These are phyloP conservation scores for Alternaria postmessia DNA, from an alignment of 2,329 filamentous ascomycete genomes.

Conservation along the genomic window DNA sequence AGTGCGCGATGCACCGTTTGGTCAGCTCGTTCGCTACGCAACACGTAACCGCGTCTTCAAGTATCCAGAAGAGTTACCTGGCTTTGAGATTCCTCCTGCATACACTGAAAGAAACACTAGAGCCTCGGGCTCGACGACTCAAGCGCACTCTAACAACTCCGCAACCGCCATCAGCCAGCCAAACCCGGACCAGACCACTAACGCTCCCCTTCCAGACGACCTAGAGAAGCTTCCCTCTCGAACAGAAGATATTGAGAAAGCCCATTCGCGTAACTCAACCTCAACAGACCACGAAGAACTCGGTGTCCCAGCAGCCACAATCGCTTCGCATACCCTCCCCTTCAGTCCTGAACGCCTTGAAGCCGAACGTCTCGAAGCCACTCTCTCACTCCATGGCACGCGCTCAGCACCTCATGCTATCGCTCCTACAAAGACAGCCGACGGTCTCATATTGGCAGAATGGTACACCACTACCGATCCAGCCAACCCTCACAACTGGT, in stretches of 20 bases:
- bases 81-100: slow-evolving; percentile 60
- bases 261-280: background rate
- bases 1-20: slow-evolving; percentile 66
- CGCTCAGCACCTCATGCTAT: slow-evolving; percentile 46
- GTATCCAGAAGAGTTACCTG: slow-evolving; percentile 67
- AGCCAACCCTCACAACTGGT: slow-evolving; percentile 54
- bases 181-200: background rate
- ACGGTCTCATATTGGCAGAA: slow-evolving; percentile 53
- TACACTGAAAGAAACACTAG: slow-evolving; percentile 36
- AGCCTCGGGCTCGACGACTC: background rate
- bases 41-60: slow-evolving; percentile 62
- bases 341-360: background rate
- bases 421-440: slow-evolving; percentile 43
- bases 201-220: background rate
- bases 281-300: background rate
- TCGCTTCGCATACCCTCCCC: background rate
- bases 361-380: background rate
- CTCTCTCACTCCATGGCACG: slow-evolving; percentile 23
- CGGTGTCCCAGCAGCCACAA: background rate
- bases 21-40: slow-evolving; percentile 65
- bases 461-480: slow-evolving; percentile 55
- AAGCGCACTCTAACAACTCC: background rate
- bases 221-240: background rate
- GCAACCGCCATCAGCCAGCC: slow-evolving; percentile 25
- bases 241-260: background rate